Conservation (phyloP, 108 stramenopile genomes). For the Fistulifera pelliculosa region DNA sequence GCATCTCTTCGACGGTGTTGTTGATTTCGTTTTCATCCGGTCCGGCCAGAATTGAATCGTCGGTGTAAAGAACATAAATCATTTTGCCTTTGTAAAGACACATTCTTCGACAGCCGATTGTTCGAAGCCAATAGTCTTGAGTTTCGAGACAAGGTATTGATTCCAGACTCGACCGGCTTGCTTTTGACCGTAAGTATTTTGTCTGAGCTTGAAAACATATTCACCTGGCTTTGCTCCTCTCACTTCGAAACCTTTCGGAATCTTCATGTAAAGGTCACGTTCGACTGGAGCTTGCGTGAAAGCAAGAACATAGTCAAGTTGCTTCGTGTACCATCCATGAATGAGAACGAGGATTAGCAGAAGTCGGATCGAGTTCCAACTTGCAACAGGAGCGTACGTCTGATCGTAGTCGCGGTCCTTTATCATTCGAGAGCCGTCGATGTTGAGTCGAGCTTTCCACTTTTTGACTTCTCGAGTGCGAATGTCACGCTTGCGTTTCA, state of each 20-base stretch:
- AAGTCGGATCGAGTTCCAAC: conserved; percentile 27
- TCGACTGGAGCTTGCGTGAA: conserved; percentile 36
- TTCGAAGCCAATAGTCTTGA: conserved; percentile 17
- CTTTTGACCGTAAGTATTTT: conserved; percentile 34
- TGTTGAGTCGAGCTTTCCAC: conserved; percentile 20
- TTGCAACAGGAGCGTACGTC: conserved; percentile 42
- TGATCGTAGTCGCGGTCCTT: conserved; percentile 26
- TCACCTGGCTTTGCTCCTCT: conserved; percentile 8
- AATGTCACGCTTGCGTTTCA: conserved; percentile 35
- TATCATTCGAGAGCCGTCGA: conserved; percentile 24
- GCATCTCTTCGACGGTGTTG: conserved; percentile 17
- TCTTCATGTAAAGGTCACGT: conserved; percentile 28
- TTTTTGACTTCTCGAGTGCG: conserved; percentile 19
- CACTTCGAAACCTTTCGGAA: conserved; percentile 29
- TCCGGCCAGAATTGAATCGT: conserved; percentile 36
- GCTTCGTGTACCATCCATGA: conserved; percentile 26
- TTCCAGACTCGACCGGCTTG: conserved; percentile 32
- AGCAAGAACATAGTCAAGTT: conserved; percentile 37
- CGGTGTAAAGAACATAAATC: conserved; percentile 35
- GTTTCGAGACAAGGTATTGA: conserved; percentile 19
- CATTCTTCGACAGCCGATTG: conserved; percentile 38
- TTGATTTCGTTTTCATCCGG: conserved; percentile 17
- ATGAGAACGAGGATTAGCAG: conserved; percentile 15
- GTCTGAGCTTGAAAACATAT: conserved; percentile 26
- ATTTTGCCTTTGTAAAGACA: conserved; percentile 27